A percentile compares a stretch with the other conserved stretches of the same genome.
phyloP scores from a whole-genome alignment of 257 asterid genomes.

The Solanum phureja region DNA sequence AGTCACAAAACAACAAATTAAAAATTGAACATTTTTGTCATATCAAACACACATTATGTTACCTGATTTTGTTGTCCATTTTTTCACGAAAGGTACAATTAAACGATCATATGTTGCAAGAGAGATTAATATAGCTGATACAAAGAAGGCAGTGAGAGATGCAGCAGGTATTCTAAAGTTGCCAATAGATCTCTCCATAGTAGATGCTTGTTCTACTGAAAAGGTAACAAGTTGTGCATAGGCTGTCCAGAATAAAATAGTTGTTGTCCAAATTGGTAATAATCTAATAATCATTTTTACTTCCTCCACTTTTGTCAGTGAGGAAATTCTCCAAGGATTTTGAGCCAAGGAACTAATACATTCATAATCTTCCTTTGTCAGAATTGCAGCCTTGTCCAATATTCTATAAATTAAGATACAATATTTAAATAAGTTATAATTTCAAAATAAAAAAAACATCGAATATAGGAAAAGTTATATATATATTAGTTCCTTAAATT shows the following conservation, averaged over 20 bases:
- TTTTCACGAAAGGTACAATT: slow-evolving; percentile 19
- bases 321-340: slow-evolving; percentile 25
- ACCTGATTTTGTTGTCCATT: slow-evolving; percentile 28
- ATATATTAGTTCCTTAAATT: neutral
- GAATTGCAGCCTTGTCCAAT: slow-evolving; percentile 40
- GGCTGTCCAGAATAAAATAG: slow-evolving; percentile 31
- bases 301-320: slow-evolving; percentile 36
- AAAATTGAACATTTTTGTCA: neutral
- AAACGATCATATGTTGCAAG: slow-evolving; percentile 26
- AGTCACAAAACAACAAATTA: neutral
- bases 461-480: no score
- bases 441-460: neutral
- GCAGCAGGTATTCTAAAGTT: slow-evolving; percentile 31
- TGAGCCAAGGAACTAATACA: neutral
- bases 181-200: slow-evolving; percentile 23
- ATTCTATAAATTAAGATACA: slow-evolving; percentile 8
- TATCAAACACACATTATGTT: neutral
- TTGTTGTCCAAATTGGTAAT: slow-evolving; percentile 33
- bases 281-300: slow-evolving; percentile 31
- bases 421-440: neutral
- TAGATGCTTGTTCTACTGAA: slow-evolving; percentile 37
- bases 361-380: slow-evolving; percentile 13
- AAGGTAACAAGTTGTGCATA: slow-evolving; percentile 36
- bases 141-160: slow-evolving; percentile 32
- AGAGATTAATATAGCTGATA: slow-evolving; percentile 22